phyloP scores from a whole-genome alignment of 768 basidiomycete genomes.

The Leccinellum luteum region DNA sequence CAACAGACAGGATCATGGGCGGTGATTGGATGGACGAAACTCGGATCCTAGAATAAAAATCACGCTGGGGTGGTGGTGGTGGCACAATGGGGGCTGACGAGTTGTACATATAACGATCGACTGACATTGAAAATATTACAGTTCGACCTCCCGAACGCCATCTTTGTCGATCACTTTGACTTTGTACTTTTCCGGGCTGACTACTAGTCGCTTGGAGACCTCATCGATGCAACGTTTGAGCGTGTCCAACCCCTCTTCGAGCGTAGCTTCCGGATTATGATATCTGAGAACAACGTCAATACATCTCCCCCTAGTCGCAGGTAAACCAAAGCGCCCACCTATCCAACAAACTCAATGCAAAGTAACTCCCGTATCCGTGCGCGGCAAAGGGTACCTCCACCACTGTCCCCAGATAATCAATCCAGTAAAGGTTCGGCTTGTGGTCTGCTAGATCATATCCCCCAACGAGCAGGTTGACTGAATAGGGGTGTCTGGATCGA shows the following conservation, averaged over 20 bases:
- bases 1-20: constrained; percentile 50
- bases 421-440: constrained; percentile 85
- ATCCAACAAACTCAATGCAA: constrained; percentile 89
- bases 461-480: constrained; percentile 90
- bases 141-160: constrained; percentile 76
- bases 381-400: constrained; percentile 89
- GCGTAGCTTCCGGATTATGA: constrained; percentile 81
- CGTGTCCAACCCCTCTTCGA: constrained; percentile 84
- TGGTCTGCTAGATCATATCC: constrained; percentile 82
- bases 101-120: constrained; percentile 5
- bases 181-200: constrained; percentile 79
- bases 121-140: constrained; percentile 37
- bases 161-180: constrained; percentile 92
- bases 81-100: not conserved
- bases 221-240: constrained; percentile 87
- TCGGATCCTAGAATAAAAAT: constrained; percentile 18
- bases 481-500: constrained; percentile 83
- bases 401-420: constrained; percentile 93
- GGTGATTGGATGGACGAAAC: constrained; percentile 44
- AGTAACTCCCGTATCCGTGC: constrained; percentile 94
- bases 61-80: not conserved
- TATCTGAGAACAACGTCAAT: constrained; percentile 49
- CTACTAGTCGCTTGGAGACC: constrained; percentile 78
- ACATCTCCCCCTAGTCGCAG: not conserved
- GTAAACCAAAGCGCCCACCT: constrained; percentile 45